Conservation (phyloP, 192 early-diverging fungal genomes). For the Spizellomyces punctatus region DNA sequence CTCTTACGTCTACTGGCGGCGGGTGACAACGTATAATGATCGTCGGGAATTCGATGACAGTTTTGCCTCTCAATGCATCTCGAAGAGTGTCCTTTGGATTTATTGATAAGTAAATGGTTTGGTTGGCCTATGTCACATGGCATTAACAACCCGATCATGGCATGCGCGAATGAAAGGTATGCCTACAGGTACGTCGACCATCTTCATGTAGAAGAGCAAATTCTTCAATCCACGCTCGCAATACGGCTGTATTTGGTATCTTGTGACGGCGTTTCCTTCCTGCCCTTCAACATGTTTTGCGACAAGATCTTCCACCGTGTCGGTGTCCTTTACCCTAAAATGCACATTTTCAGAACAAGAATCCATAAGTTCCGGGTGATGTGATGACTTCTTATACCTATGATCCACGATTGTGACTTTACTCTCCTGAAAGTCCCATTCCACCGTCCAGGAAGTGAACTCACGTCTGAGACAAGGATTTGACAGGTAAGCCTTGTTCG, state of each 20-base stretch:
- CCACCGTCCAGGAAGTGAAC: constrained; percentile 23
- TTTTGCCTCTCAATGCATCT: constrained; percentile 4
- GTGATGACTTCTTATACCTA: neutral
- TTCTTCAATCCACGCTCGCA: constrained; percentile 1
- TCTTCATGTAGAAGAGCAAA: constrained; percentile 16
- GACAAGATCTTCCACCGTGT: neutral
- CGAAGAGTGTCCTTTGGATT: neutral
- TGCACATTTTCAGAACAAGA: too few species aligned
- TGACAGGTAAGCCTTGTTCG: neutral
- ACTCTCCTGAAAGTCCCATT: constrained; percentile 4
- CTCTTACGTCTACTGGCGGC: too few species aligned
- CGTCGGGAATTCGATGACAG: constrained; percentile 23
- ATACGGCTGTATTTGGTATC: constrained; percentile 10
- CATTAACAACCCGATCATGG: too few species aligned
- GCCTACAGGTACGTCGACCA: constrained; percentile 19
- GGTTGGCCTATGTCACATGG: too few species aligned
- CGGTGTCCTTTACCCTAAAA: constrained; percentile 12
- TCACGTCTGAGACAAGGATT: neutral
- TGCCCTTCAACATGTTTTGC: constrained; percentile 3
- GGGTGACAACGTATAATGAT: constrained; percentile 2
- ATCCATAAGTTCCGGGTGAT: too few species aligned
- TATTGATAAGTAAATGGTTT: too few species aligned
- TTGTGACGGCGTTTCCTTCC: constrained; percentile 8
- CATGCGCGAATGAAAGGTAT: too few species aligned
- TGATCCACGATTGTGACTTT: constrained; percentile 3